Evolutionary conservation across 139 green algal genomes (phyloP).

Genomic region (Chlorella sorokiniana): DNA sequence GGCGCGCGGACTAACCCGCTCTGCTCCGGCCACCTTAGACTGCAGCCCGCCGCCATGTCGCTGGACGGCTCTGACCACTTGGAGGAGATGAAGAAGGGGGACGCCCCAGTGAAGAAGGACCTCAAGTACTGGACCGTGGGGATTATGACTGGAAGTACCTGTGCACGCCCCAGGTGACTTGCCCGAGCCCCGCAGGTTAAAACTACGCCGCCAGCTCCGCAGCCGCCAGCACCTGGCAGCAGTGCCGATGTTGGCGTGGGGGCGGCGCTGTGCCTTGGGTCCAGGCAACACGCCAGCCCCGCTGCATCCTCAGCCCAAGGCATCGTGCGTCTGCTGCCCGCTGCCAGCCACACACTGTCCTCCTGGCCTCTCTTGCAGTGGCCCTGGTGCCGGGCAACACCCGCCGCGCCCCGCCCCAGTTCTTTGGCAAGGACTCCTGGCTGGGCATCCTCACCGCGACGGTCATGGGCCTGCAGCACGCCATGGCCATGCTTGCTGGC

Average conservation of each 20-base stretch:
- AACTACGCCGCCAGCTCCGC: no score
- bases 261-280: no score
- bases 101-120: background rate
- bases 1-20: no score
- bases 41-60: no score
- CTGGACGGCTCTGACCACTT: background rate
- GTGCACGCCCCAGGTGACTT: conserved; percentile 29
- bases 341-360: background rate
- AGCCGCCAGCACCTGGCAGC: no score
- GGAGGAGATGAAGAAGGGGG: background rate
- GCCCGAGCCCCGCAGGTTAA: no score
- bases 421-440: conserved; percentile 16
- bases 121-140: conserved; percentile 7
- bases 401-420: conserved; percentile 9
- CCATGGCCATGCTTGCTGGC: conserved; percentile 70
- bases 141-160: conserved; percentile 48
- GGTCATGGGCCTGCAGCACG: conserved; percentile 79
- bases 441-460: conserved; percentile 51
- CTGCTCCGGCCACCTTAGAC: background rate
- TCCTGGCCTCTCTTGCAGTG: background rate
- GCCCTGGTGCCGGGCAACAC: conserved; percentile 11
- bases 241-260: no score
- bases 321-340: background rate
- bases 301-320: no score
- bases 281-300: no score